Base-by-base conservation (phyloP, 2,329 filamentous ascomycete species). In the Drechmeria coniospora region DNA sequence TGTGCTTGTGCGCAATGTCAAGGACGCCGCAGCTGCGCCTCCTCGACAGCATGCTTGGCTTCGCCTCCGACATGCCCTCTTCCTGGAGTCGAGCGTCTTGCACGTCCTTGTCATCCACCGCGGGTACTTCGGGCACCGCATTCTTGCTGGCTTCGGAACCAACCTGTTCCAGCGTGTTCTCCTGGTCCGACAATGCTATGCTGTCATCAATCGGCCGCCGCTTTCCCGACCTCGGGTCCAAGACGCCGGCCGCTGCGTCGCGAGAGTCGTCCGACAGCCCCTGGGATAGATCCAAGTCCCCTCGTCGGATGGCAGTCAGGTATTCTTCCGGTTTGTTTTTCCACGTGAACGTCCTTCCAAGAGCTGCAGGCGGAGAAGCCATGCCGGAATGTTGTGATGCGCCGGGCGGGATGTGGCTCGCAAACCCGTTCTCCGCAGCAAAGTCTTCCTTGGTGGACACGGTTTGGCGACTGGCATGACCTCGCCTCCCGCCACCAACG, bases 271-370 rank as follows among this genome's bases (percentile, higher is more conserved):
- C 39, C 5, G 39, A 36, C 10, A 45, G 36, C 6, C 39, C 39
- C 12, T 45, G 32, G 1, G 44, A 28, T 4, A 35, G 41, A 27
- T 50, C 46, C 1, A 36, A 32, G 13, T 53, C 46, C 11, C 44
- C 55, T 26, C 49, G 55, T 29, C 50, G 56, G 10, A 60, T 50
- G 2, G 44, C 51, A 25, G 50, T 43, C 23, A 59, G 49, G 36
- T 75, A 74, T 28, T 75, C 69, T 26, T 69, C 66, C 0, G 70
- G 71, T 38, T 68, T 76, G 30, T 59, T 66, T 42, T 72, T 74
- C 73, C 72, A 76, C 0, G 65, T 69, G 36, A 75, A 76, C 4
- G 63, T 58, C 34, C 64, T 61, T 11, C 56, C 55, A 0, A 65
- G 43, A 28, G 54, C 52, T 14, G 45, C 50, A 3, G 60, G 56